Evolutionary conservation across 352 stramenopile genomes (phyloP), one percentile per base, ranked within the genome.

Genomic region (Globisporangium irregulare): DNA sequence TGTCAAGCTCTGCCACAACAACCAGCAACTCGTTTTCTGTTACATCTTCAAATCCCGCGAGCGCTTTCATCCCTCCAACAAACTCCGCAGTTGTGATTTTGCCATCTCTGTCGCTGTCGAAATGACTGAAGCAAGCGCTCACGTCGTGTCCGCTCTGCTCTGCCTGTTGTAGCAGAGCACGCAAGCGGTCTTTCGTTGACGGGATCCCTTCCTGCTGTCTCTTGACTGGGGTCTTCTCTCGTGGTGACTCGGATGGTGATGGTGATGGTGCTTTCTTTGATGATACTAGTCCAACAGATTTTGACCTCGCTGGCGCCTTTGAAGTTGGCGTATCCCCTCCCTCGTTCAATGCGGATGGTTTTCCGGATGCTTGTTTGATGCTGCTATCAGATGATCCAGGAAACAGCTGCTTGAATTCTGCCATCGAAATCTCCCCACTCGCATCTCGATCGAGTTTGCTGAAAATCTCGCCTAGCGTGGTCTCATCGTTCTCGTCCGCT

Each of bases 351-450:
- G 7, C 25, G 27, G 55, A 46, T 2, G 41, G 15, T 20, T 32
- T 38, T 14, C 20, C 25, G 9, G 18, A 48, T 22, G 3, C 43
- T 58, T 66, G 12, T 6, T 22, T 63, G 38, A 3, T 36, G 10
- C 18, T 43, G 12, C 41, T 25, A 25, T 34, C 59, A 59, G 1
- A 7, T 8, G 27, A 48, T 22, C 27, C n/a, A 41, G 74, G 65
- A 34, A 90, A 81, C 18, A 96, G 73, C 5, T 70, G 67, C 43
- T 82, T 82, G 58, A 97, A 94, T 72, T 92, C 83, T 1, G 27
- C 65, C 15, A 91, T 57, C 1, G 78, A 85, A 22, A 97, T 86
- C 18, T 76, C 65, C 10, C 86, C 90, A 55, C 86, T 92, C 6
- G 57, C 55, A 67, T 97, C 84, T 4, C 70, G 65, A 57, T 96